These are phyloP conservation scores for Pythium dissotocum DNA, from an alignment of 352 stramenopile genomes.

Conservation along the genomic window DNA sequence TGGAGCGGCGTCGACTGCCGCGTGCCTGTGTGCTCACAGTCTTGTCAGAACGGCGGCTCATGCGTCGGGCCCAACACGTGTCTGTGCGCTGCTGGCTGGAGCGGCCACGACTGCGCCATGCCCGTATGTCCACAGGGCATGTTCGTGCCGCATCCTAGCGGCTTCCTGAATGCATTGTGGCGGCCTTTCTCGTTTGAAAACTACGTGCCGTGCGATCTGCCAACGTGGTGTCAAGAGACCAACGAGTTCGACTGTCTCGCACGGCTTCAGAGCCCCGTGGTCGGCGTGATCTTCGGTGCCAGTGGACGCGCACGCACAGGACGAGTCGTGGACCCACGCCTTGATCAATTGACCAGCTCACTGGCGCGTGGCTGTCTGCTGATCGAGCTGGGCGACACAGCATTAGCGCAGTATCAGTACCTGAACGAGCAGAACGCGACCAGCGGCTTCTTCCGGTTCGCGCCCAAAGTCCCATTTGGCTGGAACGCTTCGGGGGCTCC, in stretches of 20 bases:
- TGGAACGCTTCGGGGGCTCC: constrained; percentile 66
- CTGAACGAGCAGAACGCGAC: constrained; percentile 70
- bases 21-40: constrained; percentile 88
- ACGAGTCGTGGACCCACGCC: constrained; percentile 26
- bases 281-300: constrained; percentile 40
- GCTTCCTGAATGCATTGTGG: constrained; percentile 55
- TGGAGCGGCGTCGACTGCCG: constrained; percentile 93
- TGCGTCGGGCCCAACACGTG: constrained; percentile 96
- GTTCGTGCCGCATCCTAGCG: constrained; percentile 86
- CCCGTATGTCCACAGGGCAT: constrained; percentile 93
- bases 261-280: constrained; percentile 41
- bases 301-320: constrained; percentile 32
- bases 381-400: constrained; percentile 83
- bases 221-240: constrained; percentile 90
- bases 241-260: constrained; percentile 93
- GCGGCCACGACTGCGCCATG: constrained; percentile 90
- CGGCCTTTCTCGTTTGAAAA: constrained; percentile 63
- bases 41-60: constrained; percentile 86
- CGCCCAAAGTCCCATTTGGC: constrained; percentile 76
- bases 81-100: constrained; percentile 91
- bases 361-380: constrained; percentile 52
- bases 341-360: constrained; percentile 19
- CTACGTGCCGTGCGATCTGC: constrained; percentile 91
- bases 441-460: constrained; percentile 84
- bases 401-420: constrained; percentile 90